phyloP scores from a whole-genome alignment of 148 eudicot species.

The Heliosperma pusillum region DNA sequence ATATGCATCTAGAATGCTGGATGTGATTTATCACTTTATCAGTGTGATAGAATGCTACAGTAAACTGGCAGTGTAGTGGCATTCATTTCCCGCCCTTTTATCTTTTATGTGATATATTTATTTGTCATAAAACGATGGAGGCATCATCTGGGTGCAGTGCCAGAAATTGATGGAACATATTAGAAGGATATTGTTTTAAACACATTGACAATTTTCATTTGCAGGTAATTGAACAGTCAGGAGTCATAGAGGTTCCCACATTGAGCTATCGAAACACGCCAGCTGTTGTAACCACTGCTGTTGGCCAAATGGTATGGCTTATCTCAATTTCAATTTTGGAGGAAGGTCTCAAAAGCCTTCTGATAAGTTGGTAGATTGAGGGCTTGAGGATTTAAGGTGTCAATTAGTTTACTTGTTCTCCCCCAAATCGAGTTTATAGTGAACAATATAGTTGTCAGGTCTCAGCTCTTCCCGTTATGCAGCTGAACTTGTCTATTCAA shows the following conservation, averaged over 20 bases:
- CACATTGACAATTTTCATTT: background rate
- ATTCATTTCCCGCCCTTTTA: background rate
- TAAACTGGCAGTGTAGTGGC: background rate
- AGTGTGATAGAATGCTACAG: background rate
- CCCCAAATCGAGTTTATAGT: no score
- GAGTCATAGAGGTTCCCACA: slow-evolving; percentile 52
- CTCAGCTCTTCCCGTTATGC: no score
- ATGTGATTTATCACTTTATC: no score
- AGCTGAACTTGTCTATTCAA: no score
- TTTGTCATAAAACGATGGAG: background rate
- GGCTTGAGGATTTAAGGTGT: no score
- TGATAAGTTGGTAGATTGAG: no score
- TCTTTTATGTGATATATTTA: no score
- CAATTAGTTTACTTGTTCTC: no score
- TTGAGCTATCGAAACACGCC: slow-evolving; percentile 49
- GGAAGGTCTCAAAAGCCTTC: no score
- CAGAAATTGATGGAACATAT: slow-evolving; percentile 4
- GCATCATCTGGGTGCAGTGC: background rate
- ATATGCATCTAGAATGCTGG: no score
- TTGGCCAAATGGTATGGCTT: slow-evolving; percentile 75
- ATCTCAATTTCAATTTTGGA: background rate
- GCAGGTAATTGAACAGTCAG: slow-evolving; percentile 83
- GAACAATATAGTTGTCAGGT: no score
- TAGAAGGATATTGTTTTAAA: background rate
- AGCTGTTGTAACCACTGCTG: slow-evolving; percentile 62